phyloP scores from a whole-genome alignment of 2,329 filamentous ascomycete species.

The Diatrype stigma region DNA sequence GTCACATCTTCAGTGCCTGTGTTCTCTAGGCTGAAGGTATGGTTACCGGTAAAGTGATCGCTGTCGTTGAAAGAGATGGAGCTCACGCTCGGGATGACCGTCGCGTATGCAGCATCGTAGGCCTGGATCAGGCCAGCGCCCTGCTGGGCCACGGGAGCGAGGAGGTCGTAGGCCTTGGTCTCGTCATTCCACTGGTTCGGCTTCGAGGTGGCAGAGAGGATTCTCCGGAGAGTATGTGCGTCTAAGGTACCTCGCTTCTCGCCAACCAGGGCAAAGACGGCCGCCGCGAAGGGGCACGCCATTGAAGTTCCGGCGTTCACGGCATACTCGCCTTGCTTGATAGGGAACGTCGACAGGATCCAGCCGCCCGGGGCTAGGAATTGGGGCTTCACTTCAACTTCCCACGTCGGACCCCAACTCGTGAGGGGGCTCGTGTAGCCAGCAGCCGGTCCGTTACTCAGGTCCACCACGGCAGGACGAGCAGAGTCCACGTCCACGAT shows the following conservation, averaged over 20 bases:
- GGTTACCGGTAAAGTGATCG: constrained; percentile 29
- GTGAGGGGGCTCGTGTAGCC: constrained; percentile 34
- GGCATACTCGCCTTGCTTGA: constrained; percentile 35
- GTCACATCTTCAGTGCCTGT: constrained; percentile 29
- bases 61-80: constrained; percentile 43
- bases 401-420: constrained; percentile 42
- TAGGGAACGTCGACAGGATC: constrained; percentile 47
- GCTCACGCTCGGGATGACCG: constrained; percentile 31
- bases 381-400: constrained; percentile 42
- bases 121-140: constrained; percentile 40
- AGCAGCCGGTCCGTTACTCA: constrained; percentile 19
- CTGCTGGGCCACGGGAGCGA: constrained; percentile 34
- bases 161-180: constrained; percentile 4
- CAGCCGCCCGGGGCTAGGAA: constrained; percentile 41
- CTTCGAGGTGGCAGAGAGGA: constrained; percentile 23
- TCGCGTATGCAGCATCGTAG: constrained; percentile 34
- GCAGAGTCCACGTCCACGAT: constrained; percentile 10
- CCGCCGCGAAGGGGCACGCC: constrained; percentile 44
- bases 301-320: constrained; percentile 52
- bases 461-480: constrained; percentile 4
- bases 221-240: constrained; percentile 16
- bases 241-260: constrained; percentile 23
- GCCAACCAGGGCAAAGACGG: constrained; percentile 27
- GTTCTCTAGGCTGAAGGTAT: constrained; percentile 37
- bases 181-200: constrained; percentile 27